Conservation (phyloP, 306 rosid species). For the Albizia julibrissin region DNA sequence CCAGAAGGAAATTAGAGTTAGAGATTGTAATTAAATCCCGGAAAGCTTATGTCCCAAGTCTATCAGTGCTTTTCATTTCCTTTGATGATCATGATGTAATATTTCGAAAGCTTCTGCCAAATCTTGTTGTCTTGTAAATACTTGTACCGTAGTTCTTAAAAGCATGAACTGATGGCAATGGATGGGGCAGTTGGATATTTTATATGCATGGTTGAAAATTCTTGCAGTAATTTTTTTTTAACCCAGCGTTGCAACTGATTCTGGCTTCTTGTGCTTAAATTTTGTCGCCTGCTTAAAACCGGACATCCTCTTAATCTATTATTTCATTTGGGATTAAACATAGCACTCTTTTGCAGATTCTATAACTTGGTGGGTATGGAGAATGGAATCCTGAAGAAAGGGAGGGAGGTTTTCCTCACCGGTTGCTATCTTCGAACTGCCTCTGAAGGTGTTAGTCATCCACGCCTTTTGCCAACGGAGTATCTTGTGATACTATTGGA, state of each 20-base stretch:
- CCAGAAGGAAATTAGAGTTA: constrained; percentile 5
- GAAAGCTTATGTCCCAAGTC: constrained; percentile 13
- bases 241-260: background rate
- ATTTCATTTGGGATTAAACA: constrained; percentile 23
- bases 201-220: background rate
- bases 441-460: constrained; percentile 59
- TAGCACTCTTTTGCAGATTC: constrained; percentile 50
- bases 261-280: constrained; percentile 3
- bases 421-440: constrained; percentile 93
- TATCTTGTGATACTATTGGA: constrained; percentile 78
- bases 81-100: background rate
- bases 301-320: constrained; percentile 16
- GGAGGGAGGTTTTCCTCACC: constrained; percentile 86
- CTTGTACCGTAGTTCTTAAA: background rate
- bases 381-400: constrained; percentile 78
- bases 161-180: background rate
- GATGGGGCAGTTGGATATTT: background rate
- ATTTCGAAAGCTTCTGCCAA: constrained; percentile 5
- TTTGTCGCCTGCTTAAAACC: background rate
- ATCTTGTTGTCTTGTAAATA: background rate
- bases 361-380: constrained; percentile 60
- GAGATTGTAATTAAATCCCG: constrained; percentile 8
- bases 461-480: constrained; percentile 90
- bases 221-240: background rate
- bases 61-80: constrained; percentile 13